Evolutionary conservation across 306 rosid species (phyloP), one percentile per base, ranked within the genome.

Genomic region (Echinosophora koreensis): DNA sequence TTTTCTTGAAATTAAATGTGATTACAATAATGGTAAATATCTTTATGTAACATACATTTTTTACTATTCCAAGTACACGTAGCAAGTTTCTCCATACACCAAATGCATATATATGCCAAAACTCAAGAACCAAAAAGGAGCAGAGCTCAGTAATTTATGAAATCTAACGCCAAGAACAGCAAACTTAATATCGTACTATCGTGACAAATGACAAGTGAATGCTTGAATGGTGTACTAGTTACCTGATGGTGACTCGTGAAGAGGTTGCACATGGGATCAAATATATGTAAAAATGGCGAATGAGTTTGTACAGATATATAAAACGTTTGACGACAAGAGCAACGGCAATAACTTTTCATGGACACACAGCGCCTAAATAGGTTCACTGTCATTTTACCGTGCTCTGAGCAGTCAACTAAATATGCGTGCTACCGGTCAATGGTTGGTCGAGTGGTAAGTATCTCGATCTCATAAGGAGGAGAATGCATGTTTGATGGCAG

Each of bases 231-330:
- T 61, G 64, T 66, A 22, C 1, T 13, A 47, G 44, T 44, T 12
- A n/a, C 18, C 9, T 71, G 85, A 79, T 66, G 17, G 50, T 69
- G 85, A 86, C 85, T 9, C 5, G 0, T 72, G 72, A 63, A 51
- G 73, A 71, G 42, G 62, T 61, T 41, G 87, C 90, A 86, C 86
- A 86, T 81, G 85, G 71, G 14, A 46, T 22, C 22, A 22, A 22
- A 22, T 22, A 22, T 0, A 22, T 22, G 22, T 22, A 22, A 22
- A 22, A 22, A 22, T 22, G 22, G 22, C 22, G 22, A 22, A 10
- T 69, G 13, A 41, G 22, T 57, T 46, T 38, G 78, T 14, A 32
- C 50, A 66, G 30, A 22, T 22, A 22, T 22, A 32, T 27, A 17
- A 46, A 34, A 27, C 52, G 18, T 57, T 63, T 37, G 5, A 66